phyloP scores from a whole-genome alignment of 2,329 filamentous ascomycete species.

The Rhynchosporium agropyri region DNA sequence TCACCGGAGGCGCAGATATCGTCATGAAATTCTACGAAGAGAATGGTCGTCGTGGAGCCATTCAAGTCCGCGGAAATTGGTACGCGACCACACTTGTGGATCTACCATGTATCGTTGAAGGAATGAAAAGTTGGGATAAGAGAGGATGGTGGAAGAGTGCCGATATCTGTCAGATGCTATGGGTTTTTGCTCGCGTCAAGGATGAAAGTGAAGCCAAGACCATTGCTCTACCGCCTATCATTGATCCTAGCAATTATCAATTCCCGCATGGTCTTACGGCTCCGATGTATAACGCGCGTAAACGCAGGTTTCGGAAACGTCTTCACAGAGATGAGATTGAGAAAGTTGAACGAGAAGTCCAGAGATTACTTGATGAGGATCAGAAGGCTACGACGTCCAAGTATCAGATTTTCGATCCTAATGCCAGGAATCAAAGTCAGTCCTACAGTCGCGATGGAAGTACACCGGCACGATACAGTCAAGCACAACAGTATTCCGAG shows the following conservation, averaged over 20 bases:
- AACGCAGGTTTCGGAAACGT: slow-evolving; percentile 59
- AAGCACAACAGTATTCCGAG: slow-evolving; percentile 44
- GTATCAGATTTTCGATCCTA: slow-evolving; percentile 48
- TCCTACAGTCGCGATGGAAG: slow-evolving; percentile 36
- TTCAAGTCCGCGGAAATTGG: slow-evolving; percentile 60
- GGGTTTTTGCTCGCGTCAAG: slow-evolving; percentile 62
- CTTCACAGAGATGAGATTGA: slow-evolving; percentile 58
- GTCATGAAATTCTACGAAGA: slow-evolving; percentile 76
- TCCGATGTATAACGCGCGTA: slow-evolving; percentile 61
- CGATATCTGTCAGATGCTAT: slow-evolving; percentile 75
- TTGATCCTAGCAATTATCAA: slow-evolving; percentile 41
- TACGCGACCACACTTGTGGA: slow-evolving; percentile 72
- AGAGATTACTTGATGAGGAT: slow-evolving; percentile 54
- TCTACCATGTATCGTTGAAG: slow-evolving; percentile 70
- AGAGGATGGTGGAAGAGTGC: slow-evolving; percentile 73
- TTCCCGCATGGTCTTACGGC: slow-evolving; percentile 60
- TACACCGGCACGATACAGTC: slow-evolving; percentile 41
- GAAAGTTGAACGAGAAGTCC: slow-evolving; percentile 58
- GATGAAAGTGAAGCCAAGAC: slow-evolving; percentile 53
- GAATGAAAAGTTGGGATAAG: slow-evolving; percentile 75
- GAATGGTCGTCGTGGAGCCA: slow-evolving; percentile 61
- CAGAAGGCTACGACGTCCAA: slow-evolving; percentile 45
- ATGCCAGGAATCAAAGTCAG: slow-evolving; percentile 34
- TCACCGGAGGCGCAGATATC: slow-evolving; percentile 74
- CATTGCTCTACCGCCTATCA: slow-evolving; percentile 36